These are phyloP conservation scores for Xylariaceae sp. DNA, from an alignment of 2,329 filamentous ascomycete species.

Conservation along the genomic window DNA sequence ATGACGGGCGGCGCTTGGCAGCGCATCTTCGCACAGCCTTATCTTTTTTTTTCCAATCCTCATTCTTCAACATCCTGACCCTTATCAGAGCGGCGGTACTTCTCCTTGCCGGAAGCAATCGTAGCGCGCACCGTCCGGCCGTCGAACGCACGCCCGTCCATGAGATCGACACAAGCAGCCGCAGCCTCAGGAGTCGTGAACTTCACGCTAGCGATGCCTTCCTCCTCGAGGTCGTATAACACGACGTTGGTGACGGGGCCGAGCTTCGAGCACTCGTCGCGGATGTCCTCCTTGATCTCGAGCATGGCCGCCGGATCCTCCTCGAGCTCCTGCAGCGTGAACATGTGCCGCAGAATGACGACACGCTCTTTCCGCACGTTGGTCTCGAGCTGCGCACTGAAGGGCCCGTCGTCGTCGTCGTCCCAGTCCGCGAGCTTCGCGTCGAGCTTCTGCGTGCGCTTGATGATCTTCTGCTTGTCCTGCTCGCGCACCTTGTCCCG, in stretches of 20 bases:
- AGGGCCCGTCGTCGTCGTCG: constrained; percentile 73
- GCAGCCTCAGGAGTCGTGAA: constrained; percentile 77
- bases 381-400: constrained; percentile 54
- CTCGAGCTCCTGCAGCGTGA: constrained; percentile 82
- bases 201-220: constrained; percentile 84
- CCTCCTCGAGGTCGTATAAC: constrained; percentile 83
- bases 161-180: constrained; percentile 71
- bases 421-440: constrained; percentile 95
- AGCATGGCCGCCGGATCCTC: constrained; percentile 82
- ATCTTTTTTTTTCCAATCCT: constrained; percentile 11
- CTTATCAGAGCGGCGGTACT: constrained; percentile 72
- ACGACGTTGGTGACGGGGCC: constrained; percentile 91
- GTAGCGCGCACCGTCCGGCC: constrained; percentile 74
- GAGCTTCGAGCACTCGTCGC: constrained; percentile 85
- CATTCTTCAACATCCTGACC: constrained; percentile 46
- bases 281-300: constrained; percentile 94
- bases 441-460: constrained; percentile 87
- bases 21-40: constrained; percentile 5
- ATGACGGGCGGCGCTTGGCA: constrained; percentile 6
- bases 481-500: constrained; percentile 58
- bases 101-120: constrained; percentile 72
- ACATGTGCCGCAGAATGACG: constrained; percentile 92
- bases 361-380: constrained; percentile 72
- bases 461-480: constrained; percentile 89
- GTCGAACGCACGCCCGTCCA: constrained; percentile 82